phyloP scores from a whole-genome alignment of 176 grass and related monocot species.

The Phoenix roebelenii region DNA sequence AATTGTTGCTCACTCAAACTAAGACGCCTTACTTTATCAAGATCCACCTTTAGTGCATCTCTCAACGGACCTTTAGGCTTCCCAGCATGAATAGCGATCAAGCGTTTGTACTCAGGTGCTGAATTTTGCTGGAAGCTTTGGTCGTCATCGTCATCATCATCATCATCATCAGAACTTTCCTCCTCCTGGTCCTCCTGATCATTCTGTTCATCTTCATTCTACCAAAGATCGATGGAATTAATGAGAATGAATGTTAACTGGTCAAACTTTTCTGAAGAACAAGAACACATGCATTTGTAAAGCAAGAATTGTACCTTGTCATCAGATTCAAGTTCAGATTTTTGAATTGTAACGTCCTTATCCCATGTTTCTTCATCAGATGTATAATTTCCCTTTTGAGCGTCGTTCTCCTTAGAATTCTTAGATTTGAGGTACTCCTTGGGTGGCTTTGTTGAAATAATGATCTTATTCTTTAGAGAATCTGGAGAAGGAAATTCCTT shows the following conservation, averaged over 20 bases:
- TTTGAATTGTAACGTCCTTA: slow-evolving; percentile 36
- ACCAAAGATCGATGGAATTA: slow-evolving; percentile 10
- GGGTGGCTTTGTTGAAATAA: slow-evolving; percentile 95
- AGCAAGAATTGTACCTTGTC: slow-evolving; percentile 33
- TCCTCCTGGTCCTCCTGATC: slow-evolving; percentile 39
- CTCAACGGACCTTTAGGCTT: slow-evolving; percentile 79
- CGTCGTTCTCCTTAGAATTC: slow-evolving; percentile 13
- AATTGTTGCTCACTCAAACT: slow-evolving; percentile 76
- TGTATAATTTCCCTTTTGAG: slow-evolving; percentile 15
- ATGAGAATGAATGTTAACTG: background rate
- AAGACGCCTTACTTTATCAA: slow-evolving; percentile 51
- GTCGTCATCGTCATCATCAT: slow-evolving; percentile 42
- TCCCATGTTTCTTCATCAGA: slow-evolving; percentile 11
- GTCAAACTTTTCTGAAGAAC: too few relatives aligned
- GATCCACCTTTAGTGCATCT: slow-evolving; percentile 59
- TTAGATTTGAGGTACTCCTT: slow-evolving; percentile 68
- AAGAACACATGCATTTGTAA: background rate
- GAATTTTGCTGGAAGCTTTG: slow-evolving; percentile 42
- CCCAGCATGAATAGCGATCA: slow-evolving; percentile 87
- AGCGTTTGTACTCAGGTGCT: slow-evolving; percentile 46
- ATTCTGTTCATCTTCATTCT: slow-evolving; percentile 4
- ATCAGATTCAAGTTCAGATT: slow-evolving; percentile 47
- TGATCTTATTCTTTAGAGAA: slow-evolving; percentile 62
- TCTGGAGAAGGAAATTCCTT: slow-evolving; percentile 89
- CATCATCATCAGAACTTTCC: slow-evolving; percentile 35